Evolutionary conservation across 2,329 filamentous ascomycete genomes (phyloP).

Genomic region (Penicillium corylophilum): DNA sequence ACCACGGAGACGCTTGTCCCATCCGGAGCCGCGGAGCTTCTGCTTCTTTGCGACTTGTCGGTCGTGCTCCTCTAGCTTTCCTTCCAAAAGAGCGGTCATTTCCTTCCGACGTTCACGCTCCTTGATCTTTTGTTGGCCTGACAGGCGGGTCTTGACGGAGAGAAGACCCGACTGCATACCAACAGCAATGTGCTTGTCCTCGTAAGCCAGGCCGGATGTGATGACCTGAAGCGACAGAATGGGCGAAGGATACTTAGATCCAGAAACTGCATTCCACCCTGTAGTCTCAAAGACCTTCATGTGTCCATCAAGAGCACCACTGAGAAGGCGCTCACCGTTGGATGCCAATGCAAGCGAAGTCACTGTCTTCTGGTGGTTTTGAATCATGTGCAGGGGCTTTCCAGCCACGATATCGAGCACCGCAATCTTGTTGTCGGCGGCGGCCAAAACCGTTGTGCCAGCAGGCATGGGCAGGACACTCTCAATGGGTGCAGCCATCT

Average conservation of each 20-base stretch:
- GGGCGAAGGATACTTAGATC: conserved; percentile 87
- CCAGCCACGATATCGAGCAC: conserved; percentile 91
- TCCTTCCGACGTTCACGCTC: conserved; percentile 76
- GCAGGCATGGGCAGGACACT: conserved; percentile 82
- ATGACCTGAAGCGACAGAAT: conserved; percentile 82
- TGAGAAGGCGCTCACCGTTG: conserved; percentile 75
- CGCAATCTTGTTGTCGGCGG: conserved; percentile 81
- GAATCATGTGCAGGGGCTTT: conserved; percentile 79
- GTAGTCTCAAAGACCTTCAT: conserved; percentile 95
- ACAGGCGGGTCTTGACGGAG: conserved; percentile 83
- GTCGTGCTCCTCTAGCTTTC: conserved; percentile 76
- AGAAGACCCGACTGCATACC: conserved; percentile 94
- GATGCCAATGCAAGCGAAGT: conserved; percentile 82
- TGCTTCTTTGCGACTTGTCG: conserved; percentile 69
- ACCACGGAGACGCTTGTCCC: conserved; percentile 63
- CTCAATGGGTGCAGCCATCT: conserved; percentile 87
- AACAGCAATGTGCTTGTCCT: conserved; percentile 91
- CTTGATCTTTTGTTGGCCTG: conserved; percentile 73
- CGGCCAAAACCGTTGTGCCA: conserved; percentile 80
- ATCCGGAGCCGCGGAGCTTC: conserved; percentile 57
- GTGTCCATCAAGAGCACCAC: conserved; percentile 88
- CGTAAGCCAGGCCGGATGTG: conserved; percentile 62
- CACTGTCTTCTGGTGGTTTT: conserved; percentile 97
- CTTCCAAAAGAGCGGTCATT: conserved; percentile 78
- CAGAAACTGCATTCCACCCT: conserved; percentile 94